Conservation (phyloP, 2,329 filamentous ascomycete species). For the Metarhizium humberi region DNA sequence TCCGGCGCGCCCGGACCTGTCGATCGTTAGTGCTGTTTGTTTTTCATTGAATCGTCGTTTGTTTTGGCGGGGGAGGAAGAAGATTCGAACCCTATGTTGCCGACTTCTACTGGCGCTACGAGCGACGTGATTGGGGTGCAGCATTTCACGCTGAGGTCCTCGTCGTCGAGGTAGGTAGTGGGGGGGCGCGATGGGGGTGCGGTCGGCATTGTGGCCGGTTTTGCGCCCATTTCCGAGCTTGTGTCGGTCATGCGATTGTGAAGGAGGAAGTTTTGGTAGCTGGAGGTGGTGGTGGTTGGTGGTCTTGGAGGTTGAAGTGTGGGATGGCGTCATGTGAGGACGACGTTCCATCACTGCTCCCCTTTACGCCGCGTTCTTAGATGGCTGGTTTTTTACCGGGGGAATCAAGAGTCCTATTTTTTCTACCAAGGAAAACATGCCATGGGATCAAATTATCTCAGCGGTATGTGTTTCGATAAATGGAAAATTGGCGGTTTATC, state of each 20-base stretch:
- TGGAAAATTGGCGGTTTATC: too few species aligned
- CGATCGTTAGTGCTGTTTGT: neutral
- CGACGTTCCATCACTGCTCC: neutral
- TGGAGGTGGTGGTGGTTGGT: neutral
- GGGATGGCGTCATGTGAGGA: slow-evolving; percentile 7
- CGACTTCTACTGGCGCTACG: slow-evolving; percentile 34
- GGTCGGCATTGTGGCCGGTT: neutral
- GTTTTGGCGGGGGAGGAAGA: neutral
- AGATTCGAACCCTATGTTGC: slow-evolving; percentile 26
- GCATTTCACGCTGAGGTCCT: slow-evolving; percentile 26
- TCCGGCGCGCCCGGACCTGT: slow-evolving; percentile 15
- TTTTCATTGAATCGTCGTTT: neutral
- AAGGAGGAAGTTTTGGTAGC: neutral
- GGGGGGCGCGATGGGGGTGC: neutral
- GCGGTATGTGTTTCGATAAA: too few species aligned
- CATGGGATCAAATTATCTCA: neutral
- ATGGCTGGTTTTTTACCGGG: too few species aligned
- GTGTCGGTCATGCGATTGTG: neutral
- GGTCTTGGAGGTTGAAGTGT: neutral
- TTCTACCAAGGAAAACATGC: too few species aligned
- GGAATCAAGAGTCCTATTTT: too few species aligned
- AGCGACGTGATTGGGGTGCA: slow-evolving; percentile 26
- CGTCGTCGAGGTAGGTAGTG: slow-evolving; percentile 16
- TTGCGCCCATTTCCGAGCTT: neutral
- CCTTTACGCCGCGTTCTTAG: too few species aligned